Base-by-base conservation (phyloP, 805 yeast species). In the Candida pseudofarinosa region DNA sequence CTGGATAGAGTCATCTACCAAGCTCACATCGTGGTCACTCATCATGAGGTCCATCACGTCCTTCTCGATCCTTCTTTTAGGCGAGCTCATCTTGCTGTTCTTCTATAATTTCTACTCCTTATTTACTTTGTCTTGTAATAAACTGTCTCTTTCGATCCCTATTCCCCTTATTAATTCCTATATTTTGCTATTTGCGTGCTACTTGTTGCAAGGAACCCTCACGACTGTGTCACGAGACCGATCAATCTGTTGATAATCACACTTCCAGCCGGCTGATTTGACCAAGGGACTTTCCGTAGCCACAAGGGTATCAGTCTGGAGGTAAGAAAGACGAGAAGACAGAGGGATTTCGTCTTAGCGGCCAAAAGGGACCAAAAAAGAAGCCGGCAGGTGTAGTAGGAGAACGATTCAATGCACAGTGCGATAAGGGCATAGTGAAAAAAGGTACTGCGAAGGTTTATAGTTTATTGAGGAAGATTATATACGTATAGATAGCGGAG, bases 31-130 rank as follows among this genome's bases (percentile, higher is more conserved):
- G 60, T 83, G 91, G 63, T 88, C 90, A 66, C 96, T 86, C 96
- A 88, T 89, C 65, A 91, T 85, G 77, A 91, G 73, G 63, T 90
- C 93, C 96, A 88, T 89, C 37, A 91, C 97, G 63, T 91, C 99
- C 20, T 93, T 87, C 59, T 90, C 97, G 51, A 93, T 90, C 38
- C 95, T 76, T 59, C 88, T 74, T 54, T 80, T 83, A 28, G 85
- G 84, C 4, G 85, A 78, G 60, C 85, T 76, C 67, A 60, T 60
- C 23, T 12, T 54, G 31, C 23, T 18, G 7, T 35, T 18, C 13
- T 15, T 13, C 26, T 35, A 35, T 19, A 14, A 17, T 26, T 30
- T 37, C n/a, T 23, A 8, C n/a, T 37, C 14, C 33, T 18, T 35
- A 23, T 23, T 23, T 10, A 6, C 10, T 23, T 7, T 10, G 28